A percentile compares a stretch with the other conserved stretches of the same genome.
phyloP scores from a whole-genome alignment of 1,284 basidiomycete species.

The Ganoderma leucocontextum region DNA sequence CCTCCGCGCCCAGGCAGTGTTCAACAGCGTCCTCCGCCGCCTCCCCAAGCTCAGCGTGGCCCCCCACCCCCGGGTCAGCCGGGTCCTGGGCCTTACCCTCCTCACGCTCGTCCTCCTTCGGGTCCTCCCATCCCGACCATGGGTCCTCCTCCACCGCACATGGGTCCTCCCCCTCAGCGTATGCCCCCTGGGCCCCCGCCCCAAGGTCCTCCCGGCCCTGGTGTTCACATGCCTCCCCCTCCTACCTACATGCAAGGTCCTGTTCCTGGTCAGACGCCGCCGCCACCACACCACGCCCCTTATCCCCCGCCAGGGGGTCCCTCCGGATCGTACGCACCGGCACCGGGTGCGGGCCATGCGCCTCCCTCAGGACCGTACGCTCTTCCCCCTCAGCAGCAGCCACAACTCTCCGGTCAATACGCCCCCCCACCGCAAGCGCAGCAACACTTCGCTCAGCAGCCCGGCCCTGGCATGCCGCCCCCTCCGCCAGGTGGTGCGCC shows the following conservation, averaged over 20 bases:
- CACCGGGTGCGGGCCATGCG: slow-evolving; percentile 35
- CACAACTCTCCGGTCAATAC: slow-evolving; percentile 26
- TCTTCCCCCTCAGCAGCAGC: slow-evolving; percentile 22
- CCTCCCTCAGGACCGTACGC: slow-evolving; percentile 30
- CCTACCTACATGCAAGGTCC: slow-evolving; percentile 12
- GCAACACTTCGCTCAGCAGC: slow-evolving; percentile 34
- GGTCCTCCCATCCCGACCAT: slow-evolving; percentile 47
- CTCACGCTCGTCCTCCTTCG: slow-evolving; percentile 47
- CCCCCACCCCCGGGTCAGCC: slow-evolving; percentile 40
- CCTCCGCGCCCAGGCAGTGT: slow-evolving; percentile 72
- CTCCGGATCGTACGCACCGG: slow-evolving; percentile 45
- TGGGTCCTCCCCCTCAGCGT: slow-evolving; percentile 49
- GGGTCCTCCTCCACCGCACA: slow-evolving; percentile 40
- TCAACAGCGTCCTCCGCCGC: slow-evolving; percentile 52
- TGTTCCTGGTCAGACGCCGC: slow-evolving; percentile 34
- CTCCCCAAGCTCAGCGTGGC: slow-evolving; percentile 52
- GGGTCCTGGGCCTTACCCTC: slow-evolving; percentile 46
- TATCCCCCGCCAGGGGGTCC: slow-evolving; percentile 42
- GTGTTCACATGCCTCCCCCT: slow-evolving; percentile 9
- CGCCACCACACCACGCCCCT: slow-evolving; percentile 44
- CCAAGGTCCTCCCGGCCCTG: slow-evolving; percentile 27
- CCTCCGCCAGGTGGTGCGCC: slow-evolving; percentile 49
- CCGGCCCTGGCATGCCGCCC: slow-evolving; percentile 39
- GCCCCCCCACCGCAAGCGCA: slow-evolving; percentile 24
- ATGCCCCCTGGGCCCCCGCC: slow-evolving; percentile 40